These are phyloP conservation scores for Pseudognaphalium luteoalbum DNA, from an alignment of 129 eudicot species.

Conservation along the genomic window DNA sequence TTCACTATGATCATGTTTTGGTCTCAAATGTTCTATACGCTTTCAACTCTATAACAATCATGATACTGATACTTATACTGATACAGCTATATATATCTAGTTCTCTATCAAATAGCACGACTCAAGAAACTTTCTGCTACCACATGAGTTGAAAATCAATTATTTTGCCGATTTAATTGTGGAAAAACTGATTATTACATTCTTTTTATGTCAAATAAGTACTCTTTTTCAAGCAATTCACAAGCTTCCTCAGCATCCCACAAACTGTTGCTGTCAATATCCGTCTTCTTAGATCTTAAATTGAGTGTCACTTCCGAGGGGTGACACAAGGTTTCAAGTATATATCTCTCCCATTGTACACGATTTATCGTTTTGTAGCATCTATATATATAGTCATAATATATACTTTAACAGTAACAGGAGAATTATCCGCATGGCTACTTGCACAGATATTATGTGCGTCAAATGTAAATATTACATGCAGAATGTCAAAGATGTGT, in stretches of 20 bases:
- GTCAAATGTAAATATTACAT: too few species aligned
- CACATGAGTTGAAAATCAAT: conserved; percentile 71
- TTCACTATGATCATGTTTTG: conserved; percentile 38
- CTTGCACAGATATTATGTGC: too few species aligned
- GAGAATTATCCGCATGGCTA: too few species aligned
- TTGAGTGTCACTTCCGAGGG: conserved; percentile 72
- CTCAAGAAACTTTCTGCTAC: conserved; percentile 71
- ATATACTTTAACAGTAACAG: neutral
- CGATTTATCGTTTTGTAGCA: conserved; percentile 1
- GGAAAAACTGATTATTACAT: conserved; percentile 44
- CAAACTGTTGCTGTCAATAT: conserved; percentile 68
- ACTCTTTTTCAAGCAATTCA: conserved; percentile 67
- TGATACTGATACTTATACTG: conserved; percentile 50
- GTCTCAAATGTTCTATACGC: conserved; percentile 67
- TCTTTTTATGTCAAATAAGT: conserved; percentile 71
- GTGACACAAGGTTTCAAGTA: conserved; percentile 81
- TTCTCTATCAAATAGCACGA: conserved; percentile 71
- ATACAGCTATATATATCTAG: conserved; percentile 78
- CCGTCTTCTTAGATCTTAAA: conserved; percentile 60
- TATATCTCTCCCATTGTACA: conserved; percentile 52
- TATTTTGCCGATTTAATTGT: conserved; percentile 49
- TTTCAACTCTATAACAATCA: conserved; percentile 67
- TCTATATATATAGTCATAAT: neutral
- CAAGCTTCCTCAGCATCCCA: conserved; percentile 91
- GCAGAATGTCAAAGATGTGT: too few species aligned